Evolutionary conservation across 331 rosid species (phyloP), one percentile per base, ranked within the genome.

Genomic region (Acacia pycnantha): DNA sequence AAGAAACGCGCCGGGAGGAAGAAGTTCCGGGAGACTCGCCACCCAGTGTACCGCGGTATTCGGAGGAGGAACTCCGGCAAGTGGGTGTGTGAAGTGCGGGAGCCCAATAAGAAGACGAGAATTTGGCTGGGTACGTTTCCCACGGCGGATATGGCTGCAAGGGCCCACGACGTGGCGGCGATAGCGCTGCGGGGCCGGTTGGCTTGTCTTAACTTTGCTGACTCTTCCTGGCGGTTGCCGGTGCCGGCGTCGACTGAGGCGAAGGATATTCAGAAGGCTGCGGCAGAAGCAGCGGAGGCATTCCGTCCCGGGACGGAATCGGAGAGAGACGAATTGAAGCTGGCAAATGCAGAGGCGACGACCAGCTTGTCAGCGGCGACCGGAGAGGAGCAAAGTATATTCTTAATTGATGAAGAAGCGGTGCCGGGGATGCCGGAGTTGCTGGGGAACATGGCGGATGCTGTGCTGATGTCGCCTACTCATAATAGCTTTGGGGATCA

Each of bases 121-220:
- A 96, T 96, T 51, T 96, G 99, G 99, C 91, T 96, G 0, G 98
- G 99, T 37, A 96, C 99, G 0, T 96, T 92, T 27, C 93, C 89
- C 5, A 93, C 93, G 0, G 88, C 88, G 1, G 99, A 92, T 14
- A 96, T 96, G 99, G 99, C 99, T 1, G 98, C 99, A 37, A 92
- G 98, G n/a, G 99, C 99, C 0, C 97, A 96, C 50, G 98, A 96
- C 72, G 99, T 96, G 43, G 99, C 99, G 0, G 99, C 94, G 0
- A 81, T 87, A 8, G 90, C 97, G 0, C 84, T 96, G 0, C 59
- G 95, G 15, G 99, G 99, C 0, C 80, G 85, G 16, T 81, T 90
- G 0, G 97, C 97, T 1, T 92, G 97, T 64, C 85, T 94, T 26
- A 96, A 96, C 9, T 96, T 96, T 21, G 98, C 97, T 0, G 99